These are phyloP conservation scores for Metarhizium brunneum DNA, from an alignment of 2,329 filamentous ascomycete genomes.

Conservation along the genomic window DNA sequence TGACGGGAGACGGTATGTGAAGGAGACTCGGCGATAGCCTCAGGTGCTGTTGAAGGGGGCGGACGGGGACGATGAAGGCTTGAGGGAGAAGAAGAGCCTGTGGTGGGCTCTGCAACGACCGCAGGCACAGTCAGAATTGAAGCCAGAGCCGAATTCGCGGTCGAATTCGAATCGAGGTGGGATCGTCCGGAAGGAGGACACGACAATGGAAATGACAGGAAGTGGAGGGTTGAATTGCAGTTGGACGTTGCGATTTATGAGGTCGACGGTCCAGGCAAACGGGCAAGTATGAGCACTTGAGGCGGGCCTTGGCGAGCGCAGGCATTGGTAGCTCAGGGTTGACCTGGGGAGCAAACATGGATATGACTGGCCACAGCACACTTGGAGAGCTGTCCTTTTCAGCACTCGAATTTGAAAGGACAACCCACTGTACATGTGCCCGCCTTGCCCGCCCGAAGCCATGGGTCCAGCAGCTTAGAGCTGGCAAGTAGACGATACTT, in stretches of 20 bases:
- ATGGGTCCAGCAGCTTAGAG: too few relatives aligned
- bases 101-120: conserved; percentile 5
- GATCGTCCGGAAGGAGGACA: conserved; percentile 6
- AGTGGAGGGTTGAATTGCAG: conserved; percentile 2
- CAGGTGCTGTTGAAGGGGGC: background rate
- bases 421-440: too few relatives aligned
- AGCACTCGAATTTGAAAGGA: background rate
- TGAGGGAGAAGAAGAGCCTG: conserved; percentile 1
- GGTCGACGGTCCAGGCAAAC: background rate
- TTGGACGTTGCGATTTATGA: background rate
- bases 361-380: background rate
- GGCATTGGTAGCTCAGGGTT: background rate
- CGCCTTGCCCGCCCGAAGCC: too few relatives aligned
- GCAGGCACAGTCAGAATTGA: conserved; percentile 4
- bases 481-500: too few relatives aligned
- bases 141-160: background rate
- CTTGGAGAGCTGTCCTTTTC: conserved; percentile 6
- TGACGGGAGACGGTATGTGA: conserved; percentile 25
- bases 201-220: background rate
- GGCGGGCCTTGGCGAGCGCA: background rate
- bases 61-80: conserved; percentile 2
- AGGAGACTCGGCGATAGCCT: conserved; percentile 13
- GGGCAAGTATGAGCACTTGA: too few relatives aligned
- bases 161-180: conserved; percentile 2
- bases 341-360: background rate